Base-by-base conservation (phyloP, 2,329 filamentous ascomycete genomes). In the Claviceps spartinae region DNA sequence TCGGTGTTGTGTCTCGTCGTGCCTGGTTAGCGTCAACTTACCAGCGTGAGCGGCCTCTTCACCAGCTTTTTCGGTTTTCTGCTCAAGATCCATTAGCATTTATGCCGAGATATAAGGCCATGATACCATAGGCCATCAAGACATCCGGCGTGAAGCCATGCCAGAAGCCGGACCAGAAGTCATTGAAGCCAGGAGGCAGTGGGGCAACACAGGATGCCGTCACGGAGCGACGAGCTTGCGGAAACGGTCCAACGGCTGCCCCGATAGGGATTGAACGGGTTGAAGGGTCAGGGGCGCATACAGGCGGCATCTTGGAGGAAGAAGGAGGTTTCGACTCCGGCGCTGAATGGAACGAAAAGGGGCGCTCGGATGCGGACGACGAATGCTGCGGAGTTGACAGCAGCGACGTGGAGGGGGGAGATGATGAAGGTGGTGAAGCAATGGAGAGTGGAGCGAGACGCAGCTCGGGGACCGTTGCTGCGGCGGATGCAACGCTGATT, bases 261-360 rank as follows among this genome's bases (percentile, higher is more conserved):
- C 44, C 24, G 42, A 43, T 43, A 38, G 36, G 20, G 22, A 37
- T 41, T 44, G 49, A 48, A 46, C 30, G 46, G 18, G 8, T 20
- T 20, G 5, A 20, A 41, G 3, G 9, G 16, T 9, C 8, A 24
- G 40, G 18, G 20, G 56, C 52, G 57, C 75, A 70, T 75, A 79
- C 76, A 62, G 76, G 70, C 69, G 76, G 71, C 76, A 79, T 79
- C 60, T 69, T 75, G 69, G 65, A 62, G 59, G 60, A 56, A 55
- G 60, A 54, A 56, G 57, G 56, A 49, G 61, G 57, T 53, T 59
- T 56, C 56, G 59, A 52, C 56, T 61, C 58, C 48, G 58, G 57
- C 51, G 61, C 59, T 56, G 58, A 59, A 49, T 59, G 58, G 43
- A 56, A 43, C 42, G 58, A 58, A 51, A 62, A 53, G 52, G 60